A percentile compares a stretch with the other conserved stretches of the same genome.
These are phyloP conservation scores for Echeveria elegans DNA, from an alignment of 164 flowering plant species.

Conservation along the genomic window DNA sequence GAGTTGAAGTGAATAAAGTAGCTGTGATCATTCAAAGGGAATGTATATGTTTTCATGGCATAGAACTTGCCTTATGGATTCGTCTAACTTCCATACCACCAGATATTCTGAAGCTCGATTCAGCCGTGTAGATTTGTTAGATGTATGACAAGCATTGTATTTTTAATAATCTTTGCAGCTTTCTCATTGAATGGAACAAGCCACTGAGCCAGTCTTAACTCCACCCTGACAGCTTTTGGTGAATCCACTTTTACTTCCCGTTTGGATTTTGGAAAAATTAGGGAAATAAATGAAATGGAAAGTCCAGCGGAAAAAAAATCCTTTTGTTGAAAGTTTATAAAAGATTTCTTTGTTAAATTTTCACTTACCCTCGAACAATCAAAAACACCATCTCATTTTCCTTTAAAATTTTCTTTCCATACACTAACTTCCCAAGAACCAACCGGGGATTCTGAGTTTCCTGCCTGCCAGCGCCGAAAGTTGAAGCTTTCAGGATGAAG, in stretches of 20 bases:
- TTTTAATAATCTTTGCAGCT: background rate
- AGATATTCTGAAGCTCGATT: background rate
- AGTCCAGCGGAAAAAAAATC: too few relatives aligned
- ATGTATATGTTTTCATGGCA: background rate
- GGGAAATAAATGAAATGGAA: too few relatives aligned
- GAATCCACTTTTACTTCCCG: background rate
- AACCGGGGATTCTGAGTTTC: too few relatives aligned
- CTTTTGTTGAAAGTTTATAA: too few relatives aligned
- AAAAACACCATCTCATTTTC: too few relatives aligned
- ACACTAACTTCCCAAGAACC: too few relatives aligned
- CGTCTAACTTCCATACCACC: background rate
- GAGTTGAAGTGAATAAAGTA: slow-evolving; percentile 9
- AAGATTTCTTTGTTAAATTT: too few relatives aligned
- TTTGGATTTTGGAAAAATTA: too few relatives aligned
- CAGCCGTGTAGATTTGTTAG: background rate
- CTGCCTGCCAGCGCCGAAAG: background rate
- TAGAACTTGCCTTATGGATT: background rate
- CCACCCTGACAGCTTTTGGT: background rate
- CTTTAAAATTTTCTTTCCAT: too few relatives aligned
- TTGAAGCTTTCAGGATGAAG: background rate
- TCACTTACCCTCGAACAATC: too few relatives aligned
- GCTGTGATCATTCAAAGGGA: background rate
- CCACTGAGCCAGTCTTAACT: background rate
- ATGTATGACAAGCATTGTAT: background rate
- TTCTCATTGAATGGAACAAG: background rate